A percentile compares a stretch with the other conserved stretches of the same genome.
These are phyloP conservation scores for Peronospora farinosa DNA, from an alignment of 352 stramenopile species.

Conservation along the genomic window DNA sequence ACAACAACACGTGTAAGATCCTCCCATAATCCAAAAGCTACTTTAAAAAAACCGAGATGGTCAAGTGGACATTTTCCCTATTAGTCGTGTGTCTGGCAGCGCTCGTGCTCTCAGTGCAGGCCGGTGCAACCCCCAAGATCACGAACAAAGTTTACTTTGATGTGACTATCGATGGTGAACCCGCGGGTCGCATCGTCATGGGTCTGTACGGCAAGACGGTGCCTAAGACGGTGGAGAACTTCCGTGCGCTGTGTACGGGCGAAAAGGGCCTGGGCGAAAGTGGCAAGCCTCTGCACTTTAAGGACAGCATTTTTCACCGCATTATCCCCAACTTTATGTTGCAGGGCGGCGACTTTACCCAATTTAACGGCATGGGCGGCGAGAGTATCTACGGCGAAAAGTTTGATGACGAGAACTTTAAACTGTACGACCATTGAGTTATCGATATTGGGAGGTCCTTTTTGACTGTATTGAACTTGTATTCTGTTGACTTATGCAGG, in stretches of 20 bases:
- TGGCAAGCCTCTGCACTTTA: conserved; percentile 96
- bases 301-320: conserved; percentile 93
- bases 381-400: conserved; percentile 77
- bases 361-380: conserved; percentile 69
- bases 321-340: conserved; percentile 95
- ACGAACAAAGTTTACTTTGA: conserved; percentile 95
- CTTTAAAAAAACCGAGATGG: conserved; percentile 31
- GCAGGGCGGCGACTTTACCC: conserved; percentile 82
- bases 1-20: background rate
- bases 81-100: conserved; percentile 41
- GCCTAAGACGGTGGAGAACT: conserved; percentile 92
- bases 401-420: conserved; percentile 85
- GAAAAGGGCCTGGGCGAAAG: conserved; percentile 91
- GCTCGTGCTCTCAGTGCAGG: conserved; percentile 30
- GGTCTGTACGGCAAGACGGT: conserved; percentile 78
- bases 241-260: conserved; percentile 95
- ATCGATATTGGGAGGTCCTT: background rate
- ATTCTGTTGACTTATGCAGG: conserved; percentile 14
- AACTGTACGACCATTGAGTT: conserved; percentile 36
- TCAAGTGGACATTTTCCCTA: conserved; percentile 42
- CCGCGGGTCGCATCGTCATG: conserved; percentile 80
- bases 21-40: background rate
- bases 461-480: background rate
- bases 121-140: conserved; percentile 58
- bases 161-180: conserved; percentile 89